These are phyloP conservation scores for Kondoa subrosea DNA, from an alignment of 768 basidiomycete species.

Conservation along the genomic window DNA sequence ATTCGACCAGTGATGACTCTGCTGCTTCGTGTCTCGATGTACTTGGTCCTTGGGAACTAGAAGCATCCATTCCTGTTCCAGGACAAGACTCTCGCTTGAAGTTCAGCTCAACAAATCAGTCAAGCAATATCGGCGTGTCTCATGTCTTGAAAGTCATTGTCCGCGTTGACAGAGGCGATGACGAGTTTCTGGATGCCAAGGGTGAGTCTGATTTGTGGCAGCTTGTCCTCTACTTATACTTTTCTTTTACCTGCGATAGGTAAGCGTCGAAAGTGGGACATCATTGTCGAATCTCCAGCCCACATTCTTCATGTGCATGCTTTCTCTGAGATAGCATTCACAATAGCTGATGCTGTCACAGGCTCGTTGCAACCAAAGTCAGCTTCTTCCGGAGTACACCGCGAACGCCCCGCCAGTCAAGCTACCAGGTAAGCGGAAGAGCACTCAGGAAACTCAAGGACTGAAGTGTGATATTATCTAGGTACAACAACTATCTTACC, in stretches of 20 bases:
- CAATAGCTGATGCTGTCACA: constrained; percentile 1
- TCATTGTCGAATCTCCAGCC: constrained; percentile 42
- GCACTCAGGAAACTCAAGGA: too few relatives aligned
- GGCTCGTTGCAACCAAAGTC: constrained; percentile 9
- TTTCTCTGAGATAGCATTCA: neutral
- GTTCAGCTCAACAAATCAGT: constrained; percentile 63
- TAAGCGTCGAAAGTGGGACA: constrained; percentile 67
- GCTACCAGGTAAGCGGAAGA: too few relatives aligned
- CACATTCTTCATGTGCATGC: constrained; percentile 14
- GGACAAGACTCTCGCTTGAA: constrained; percentile 40
- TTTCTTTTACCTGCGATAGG: too few relatives aligned
- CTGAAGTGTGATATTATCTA: too few relatives aligned
- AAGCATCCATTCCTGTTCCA: constrained; percentile 53
- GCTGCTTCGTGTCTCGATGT: constrained; percentile 34
- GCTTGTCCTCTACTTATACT: too few relatives aligned
- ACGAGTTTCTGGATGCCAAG: constrained; percentile 46
- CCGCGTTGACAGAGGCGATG: constrained; percentile 65
- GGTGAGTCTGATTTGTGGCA: too few relatives aligned
- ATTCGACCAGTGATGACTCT: constrained; percentile 35
- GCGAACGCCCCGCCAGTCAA: neutral
- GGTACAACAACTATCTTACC: neutral
- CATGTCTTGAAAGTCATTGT: constrained; percentile 70
- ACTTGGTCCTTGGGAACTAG: constrained; percentile 68
- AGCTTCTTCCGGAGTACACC: constrained; percentile 13
- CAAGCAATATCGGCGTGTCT: constrained; percentile 52